phyloP scores from a whole-genome alignment of 352 stramenopile species.

The Halophytophthora batemanensis region DNA sequence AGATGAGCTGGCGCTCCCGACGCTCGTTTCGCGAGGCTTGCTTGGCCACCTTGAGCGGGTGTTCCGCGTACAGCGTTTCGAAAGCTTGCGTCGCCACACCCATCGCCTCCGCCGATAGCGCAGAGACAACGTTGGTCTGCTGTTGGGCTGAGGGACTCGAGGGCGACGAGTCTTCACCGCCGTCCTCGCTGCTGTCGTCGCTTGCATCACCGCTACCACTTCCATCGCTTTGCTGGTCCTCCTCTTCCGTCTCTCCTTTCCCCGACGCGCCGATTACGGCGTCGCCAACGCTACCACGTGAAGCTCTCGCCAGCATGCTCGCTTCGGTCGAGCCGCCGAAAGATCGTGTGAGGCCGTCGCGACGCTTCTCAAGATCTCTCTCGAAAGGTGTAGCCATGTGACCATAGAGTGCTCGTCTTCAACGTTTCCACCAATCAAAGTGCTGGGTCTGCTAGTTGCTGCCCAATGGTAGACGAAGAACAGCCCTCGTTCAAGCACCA shows the following conservation, averaged over 20 bases:
- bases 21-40: constrained; percentile 34
- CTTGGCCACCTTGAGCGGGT: constrained; percentile 33
- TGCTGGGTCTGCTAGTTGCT: too few species aligned
- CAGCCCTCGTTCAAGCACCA: too few species aligned
- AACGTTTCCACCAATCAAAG: too few species aligned
- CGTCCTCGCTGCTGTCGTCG: constrained; percentile 12
- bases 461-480: too few species aligned
- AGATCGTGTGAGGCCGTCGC: too few species aligned
- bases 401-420: too few species aligned
- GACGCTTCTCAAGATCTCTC: too few species aligned
- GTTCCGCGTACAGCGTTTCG: constrained; percentile 38
- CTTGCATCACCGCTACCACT: constrained; percentile 13
- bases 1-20: constrained; percentile 54
- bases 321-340: too few species aligned
- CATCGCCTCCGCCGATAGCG: constrained; percentile 24
- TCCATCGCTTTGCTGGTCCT: constrained; percentile 3
- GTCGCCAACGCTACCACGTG: background rate
- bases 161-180: constrained; percentile 1
- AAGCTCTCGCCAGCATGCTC: too few species aligned
- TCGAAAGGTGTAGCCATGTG: too few species aligned
- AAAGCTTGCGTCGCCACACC: constrained; percentile 34
- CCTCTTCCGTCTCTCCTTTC: constrained; percentile 1
- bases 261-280: background rate
- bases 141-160: constrained; percentile 11
- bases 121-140: constrained; percentile 20